Conservation (phyloP, 805 yeast genomes). For the Wickerhamiella brachini region DNA sequence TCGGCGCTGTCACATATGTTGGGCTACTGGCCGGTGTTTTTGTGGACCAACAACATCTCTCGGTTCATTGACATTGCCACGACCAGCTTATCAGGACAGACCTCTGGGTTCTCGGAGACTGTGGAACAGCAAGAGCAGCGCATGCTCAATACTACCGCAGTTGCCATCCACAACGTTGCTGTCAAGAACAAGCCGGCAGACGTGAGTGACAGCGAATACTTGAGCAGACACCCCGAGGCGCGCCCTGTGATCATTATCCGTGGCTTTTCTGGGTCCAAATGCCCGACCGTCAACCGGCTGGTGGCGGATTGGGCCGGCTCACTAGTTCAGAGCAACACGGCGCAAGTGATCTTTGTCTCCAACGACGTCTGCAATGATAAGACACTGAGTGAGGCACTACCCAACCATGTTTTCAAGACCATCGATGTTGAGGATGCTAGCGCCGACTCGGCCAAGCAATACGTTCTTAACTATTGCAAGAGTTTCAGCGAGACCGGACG, state of each 20-base stretch:
- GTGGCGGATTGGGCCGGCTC: constrained; percentile 83
- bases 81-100: constrained; percentile 83
- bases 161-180: constrained; percentile 59
- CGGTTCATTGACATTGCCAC: constrained; percentile 70
- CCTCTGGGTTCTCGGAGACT: constrained; percentile 20
- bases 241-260: constrained; percentile 15
- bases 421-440: constrained; percentile 74
- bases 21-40: constrained; percentile 88
- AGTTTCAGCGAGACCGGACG: constrained; percentile 18
- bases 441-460: constrained; percentile 49
- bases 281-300: constrained; percentile 40
- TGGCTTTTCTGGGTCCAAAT: constrained; percentile 12
- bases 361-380: constrained; percentile 71
- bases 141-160: constrained; percentile 19
- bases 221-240: constrained; percentile 11
- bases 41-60: constrained; percentile 77
- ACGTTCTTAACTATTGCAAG: constrained; percentile 33
- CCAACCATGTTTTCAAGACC: constrained; percentile 74
- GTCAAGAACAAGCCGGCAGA: constrained; percentile 23
- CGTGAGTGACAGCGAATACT: constrained; percentile 8
- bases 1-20: constrained; percentile 56
- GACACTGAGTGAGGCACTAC: constrained; percentile 55
- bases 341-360: constrained; percentile 81
- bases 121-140: constrained; percentile 21
- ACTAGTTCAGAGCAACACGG: constrained; percentile 60